Base-by-base conservation (phyloP, 768 basidiomycete species). In the Amyloporia xantha region DNA sequence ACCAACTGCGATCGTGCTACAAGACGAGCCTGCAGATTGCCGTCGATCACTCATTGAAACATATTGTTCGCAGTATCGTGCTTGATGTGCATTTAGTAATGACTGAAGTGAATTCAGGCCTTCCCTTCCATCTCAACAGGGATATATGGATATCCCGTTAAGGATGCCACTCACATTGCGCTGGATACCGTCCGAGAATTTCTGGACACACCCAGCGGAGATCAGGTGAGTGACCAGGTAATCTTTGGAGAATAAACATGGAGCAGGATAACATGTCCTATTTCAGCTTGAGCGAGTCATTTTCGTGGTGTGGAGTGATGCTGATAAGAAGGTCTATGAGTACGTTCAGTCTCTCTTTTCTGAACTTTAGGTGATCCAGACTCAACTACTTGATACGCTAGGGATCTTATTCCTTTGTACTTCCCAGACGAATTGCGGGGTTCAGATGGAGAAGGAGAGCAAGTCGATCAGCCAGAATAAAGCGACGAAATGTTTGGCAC, bases 71-170 rank as follows among this genome's bases (percentile, higher is more conserved):
- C 49, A 35, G 9, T 9, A 35, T 10, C 9, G 33, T n/a, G n/a
- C 33, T 35, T 35, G 23, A 15, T 10, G 30, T 24, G 10, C 23
- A 4, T 26, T 27, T 11, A 1, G 27, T 20, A 25, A 17, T 5
- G 28, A 24, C 25, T 39, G 10, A 33, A 2, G 38, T 10, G 6
- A 13, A 5, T n/a, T 5, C 36, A 91, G 90, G 87, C 87, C 3
- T 90, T 91, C 55, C 84, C 84, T 4, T 82, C 79, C 4, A 79
- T 92, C 44, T 91, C 89, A 3, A 90, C 88, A 0, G 90, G 78
- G 0, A 69, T 88, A 13, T 92, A 88, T 52, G 76, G 82, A 2
- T 91, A 91, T 64, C 90, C 89, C 1, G 79, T 88, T 39, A 65
- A 67, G 38, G 80, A 79, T 54, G 90, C 89, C 0, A 82, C 90